These are phyloP conservation scores for Chamaenerion angustifolium DNA, from an alignment of 345 rosid species.

Conservation along the genomic window DNA sequence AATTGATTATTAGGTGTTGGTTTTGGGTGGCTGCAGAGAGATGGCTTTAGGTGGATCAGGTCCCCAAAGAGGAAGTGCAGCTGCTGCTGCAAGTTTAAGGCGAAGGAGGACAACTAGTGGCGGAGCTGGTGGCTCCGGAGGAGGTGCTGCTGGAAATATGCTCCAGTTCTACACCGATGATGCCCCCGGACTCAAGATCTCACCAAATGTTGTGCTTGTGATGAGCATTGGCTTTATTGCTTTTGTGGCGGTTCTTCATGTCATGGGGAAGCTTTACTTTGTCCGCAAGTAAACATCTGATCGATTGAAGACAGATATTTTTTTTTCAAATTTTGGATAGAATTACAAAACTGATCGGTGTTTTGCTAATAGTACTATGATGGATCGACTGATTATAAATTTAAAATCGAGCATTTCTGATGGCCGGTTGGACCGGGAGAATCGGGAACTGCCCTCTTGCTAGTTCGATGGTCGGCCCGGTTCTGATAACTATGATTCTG, in stretches of 20 bases:
- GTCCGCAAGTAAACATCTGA: slow-evolving; percentile 18
- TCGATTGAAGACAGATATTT: neutral
- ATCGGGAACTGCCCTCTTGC: too few species aligned
- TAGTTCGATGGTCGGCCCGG: too few species aligned
- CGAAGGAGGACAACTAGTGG: slow-evolving; percentile 54
- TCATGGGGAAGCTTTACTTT: slow-evolving; percentile 63
- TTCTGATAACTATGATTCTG: too few species aligned
- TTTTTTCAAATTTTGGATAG: too few species aligned
- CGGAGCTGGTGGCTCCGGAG: slow-evolving; percentile 42
- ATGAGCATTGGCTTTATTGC: slow-evolving; percentile 94
- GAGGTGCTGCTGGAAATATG: slow-evolving; percentile 67
- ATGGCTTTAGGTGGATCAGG: slow-evolving; percentile 61
- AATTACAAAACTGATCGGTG: too few species aligned
- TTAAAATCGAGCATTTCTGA: too few species aligned
- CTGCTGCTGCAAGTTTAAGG: slow-evolving; percentile 70
- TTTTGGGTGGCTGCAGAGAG: slow-evolving; percentile 9
- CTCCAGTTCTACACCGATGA: slow-evolving; percentile 90
- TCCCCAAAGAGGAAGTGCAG: slow-evolving; percentile 82
- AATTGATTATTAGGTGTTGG: neutral
- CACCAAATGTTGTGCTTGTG: slow-evolving; percentile 64
- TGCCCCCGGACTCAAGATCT: slow-evolving; percentile 70
- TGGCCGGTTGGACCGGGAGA: too few species aligned
- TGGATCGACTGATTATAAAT: too few species aligned
- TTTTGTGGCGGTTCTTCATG: slow-evolving; percentile 74
- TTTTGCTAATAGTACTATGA: too few species aligned